Base-by-base conservation (phyloP, 2,329 filamentous ascomycete genomes). In the Penicillium sp. region DNA sequence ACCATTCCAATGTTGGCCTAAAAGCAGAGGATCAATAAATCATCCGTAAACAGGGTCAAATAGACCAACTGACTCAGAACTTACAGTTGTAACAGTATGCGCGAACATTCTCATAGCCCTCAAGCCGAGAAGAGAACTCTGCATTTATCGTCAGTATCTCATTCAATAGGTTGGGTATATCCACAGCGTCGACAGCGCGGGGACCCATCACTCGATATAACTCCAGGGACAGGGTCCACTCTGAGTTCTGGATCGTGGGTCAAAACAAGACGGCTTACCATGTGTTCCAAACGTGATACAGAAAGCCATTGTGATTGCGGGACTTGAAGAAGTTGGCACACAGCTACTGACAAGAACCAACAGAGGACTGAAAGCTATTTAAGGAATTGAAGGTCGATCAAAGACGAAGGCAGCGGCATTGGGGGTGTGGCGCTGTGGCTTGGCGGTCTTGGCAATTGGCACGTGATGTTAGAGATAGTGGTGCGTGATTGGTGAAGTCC, bases 11-110 rank as follows among this genome's bases (percentile, higher is more conserved):
- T 78, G 75, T 53, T 75, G 72, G 57, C 72, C 72, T 75, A 29
- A 38, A 45, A 38, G 50, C 11, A 44, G 35, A 32, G 20, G 2
- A 51, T 50, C 14, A 34, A 39, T 26, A 18, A 26, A n/a, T 38
- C 38, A 35, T 8, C 8, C 32, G 14, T 29, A 1, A 37, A 26
- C 14, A 50, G 8, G 24, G 24, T 7, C 29, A 18, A 51, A 51
- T 47, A 49, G 39, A 38, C 35, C 37, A 38, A 38, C 24, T 52
- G 38, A 48, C 55, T 53, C 38, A 40, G 47, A 50, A 64, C 73
- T 65, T 59, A 74, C 76, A 79, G 57, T 79, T 79, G 50, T 76
- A 72, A 56, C 76, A 79, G 62, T 77, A 76, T 40, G 76, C 76
- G 45, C 75, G 74, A 34, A 77, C 72, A 53, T 76, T 67, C 61